Evolutionary conservation across 208 protist species (phyloP).

Genomic region (Acanthamoeba castellanii): DNA sequence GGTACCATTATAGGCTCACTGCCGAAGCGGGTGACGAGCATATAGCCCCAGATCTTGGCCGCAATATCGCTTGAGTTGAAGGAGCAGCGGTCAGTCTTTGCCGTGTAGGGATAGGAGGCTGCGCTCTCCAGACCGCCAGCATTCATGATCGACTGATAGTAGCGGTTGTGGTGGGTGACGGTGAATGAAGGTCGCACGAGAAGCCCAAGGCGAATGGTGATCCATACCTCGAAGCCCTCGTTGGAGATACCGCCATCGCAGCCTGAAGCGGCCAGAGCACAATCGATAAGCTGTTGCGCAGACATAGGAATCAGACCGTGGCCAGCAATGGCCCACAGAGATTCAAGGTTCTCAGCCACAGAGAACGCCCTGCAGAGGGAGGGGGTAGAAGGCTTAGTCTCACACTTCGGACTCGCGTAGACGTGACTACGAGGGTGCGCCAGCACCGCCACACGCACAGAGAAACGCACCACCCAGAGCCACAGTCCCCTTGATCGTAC

Average conservation of each 20-base stretch:
- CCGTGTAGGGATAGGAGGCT: neutral
- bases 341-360: neutral
- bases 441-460: neutral
- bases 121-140: neutral
- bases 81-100: neutral
- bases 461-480: neutral
- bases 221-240: neutral
- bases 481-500: neutral
- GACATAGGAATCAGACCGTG: neutral
- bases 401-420: too few species aligned
- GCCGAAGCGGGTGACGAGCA: neutral
- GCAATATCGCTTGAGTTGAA: neutral
- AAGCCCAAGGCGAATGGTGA: neutral
- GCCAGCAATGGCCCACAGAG: neutral
- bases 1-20: neutral
- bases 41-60: neutral
- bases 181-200: too few species aligned
- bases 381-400: too few species aligned
- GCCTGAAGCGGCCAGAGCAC: neutral
- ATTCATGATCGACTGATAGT: neutral
- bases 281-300: neutral
- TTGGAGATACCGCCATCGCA: neutral
- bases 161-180: neutral
- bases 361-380: neutral
- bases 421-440: too few species aligned